Evolutionary conservation across 345 rosid genomes (phyloP).

Genomic region (Moringa oleifera): DNA sequence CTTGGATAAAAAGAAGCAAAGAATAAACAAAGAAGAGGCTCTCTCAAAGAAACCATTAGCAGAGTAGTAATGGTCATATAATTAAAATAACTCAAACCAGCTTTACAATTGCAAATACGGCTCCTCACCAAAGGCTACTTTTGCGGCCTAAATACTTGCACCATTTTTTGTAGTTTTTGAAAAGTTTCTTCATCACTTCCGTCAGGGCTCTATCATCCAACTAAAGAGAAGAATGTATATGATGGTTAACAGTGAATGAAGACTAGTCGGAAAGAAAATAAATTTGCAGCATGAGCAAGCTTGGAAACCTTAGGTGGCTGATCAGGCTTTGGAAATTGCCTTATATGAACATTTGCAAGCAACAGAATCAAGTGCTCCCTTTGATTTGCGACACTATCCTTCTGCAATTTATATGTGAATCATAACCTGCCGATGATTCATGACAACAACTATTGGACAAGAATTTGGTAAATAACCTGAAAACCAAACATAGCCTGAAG

Average conservation of each 20-base stretch:
- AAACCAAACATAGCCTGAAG: constrained; percentile 60
- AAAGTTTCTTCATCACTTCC: constrained; percentile 53
- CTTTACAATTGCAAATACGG: neutral
- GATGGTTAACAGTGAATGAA: neutral
- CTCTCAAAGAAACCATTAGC: neutral
- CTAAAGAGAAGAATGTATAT: constrained; percentile 19
- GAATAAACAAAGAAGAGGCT: neutral
- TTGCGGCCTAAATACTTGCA: constrained; percentile 65
- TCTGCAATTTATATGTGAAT: constrained; percentile 28
- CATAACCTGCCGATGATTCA: constrained; percentile 8
- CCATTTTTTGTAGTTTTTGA: constrained; percentile 61
- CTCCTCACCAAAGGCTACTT: constrained; percentile 60
- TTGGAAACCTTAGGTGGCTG: constrained; percentile 43
- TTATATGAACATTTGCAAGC: constrained; percentile 58
- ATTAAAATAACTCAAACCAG: neutral
- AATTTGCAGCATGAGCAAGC: constrained; percentile 5
- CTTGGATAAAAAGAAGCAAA: neutral
- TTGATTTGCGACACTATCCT: constrained; percentile 54
- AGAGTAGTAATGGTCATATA: neutral
- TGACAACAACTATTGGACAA: constrained; percentile 4
- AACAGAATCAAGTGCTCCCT: constrained; percentile 58
- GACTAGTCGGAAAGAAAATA: constrained; percentile 4
- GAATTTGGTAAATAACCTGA: constrained; percentile 35
- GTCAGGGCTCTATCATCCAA: constrained; percentile 56
- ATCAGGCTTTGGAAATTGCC: constrained; percentile 46